phyloP scores from a whole-genome alignment of 176 grass and related monocot species.

The Chloris gayana region DNA sequence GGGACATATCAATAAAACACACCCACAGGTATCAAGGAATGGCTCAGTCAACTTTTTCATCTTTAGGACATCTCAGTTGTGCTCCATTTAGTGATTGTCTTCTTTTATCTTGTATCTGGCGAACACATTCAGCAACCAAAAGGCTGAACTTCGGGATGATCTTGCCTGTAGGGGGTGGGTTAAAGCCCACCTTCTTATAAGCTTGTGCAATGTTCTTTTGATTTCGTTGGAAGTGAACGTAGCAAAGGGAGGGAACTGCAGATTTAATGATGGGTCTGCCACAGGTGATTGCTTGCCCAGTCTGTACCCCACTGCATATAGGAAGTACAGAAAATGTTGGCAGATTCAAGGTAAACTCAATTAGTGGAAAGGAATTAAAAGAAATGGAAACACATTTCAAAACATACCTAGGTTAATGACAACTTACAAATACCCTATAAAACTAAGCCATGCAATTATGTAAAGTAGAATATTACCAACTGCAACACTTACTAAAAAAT shows the following conservation, averaged over 20 bases:
- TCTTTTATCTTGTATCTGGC: conserved; percentile 78
- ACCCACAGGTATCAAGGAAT: conserved; percentile 1
- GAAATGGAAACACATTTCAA: background rate
- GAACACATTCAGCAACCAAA: conserved; percentile 74
- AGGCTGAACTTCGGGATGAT: conserved; percentile 60
- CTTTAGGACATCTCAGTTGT: conserved; percentile 38
- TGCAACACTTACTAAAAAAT: background rate
- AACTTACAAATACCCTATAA: background rate
- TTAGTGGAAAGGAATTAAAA: conserved; percentile 16
- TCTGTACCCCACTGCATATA: conserved; percentile 52
- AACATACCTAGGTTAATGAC: background rate
- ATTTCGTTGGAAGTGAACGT: conserved; percentile 59
- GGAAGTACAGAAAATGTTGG: conserved; percentile 25
- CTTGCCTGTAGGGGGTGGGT: conserved; percentile 53
- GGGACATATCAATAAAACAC: background rate
- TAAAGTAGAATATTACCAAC: background rate
- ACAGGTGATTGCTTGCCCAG: conserved; percentile 63
- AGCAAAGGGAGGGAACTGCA: conserved; percentile 69
- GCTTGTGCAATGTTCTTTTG: conserved; percentile 67
- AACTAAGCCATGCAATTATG: background rate
- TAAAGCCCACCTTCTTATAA: conserved; percentile 73
- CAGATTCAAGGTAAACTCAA: conserved; percentile 23
- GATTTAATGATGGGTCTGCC: conserved; percentile 71
- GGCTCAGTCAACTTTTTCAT: conserved; percentile 55
- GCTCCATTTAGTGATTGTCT: conserved; percentile 45